phyloP scores from a whole-genome alignment of 306 rosid species.

The Quercus agrifolia region DNA sequence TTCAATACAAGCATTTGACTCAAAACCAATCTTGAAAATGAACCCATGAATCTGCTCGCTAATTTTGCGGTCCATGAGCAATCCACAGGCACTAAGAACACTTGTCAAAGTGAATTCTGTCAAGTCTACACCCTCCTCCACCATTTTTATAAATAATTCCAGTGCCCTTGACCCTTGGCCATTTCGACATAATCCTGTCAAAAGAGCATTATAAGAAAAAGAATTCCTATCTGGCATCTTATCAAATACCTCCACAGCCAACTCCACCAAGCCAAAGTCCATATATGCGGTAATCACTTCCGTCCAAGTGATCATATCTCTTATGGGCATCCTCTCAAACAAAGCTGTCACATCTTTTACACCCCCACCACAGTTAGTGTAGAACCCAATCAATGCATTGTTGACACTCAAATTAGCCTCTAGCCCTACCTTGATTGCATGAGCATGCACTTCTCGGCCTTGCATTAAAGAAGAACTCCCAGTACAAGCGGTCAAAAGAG shows the following conservation, averaged over 20 bases:
- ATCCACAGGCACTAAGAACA: conserved; percentile 58
- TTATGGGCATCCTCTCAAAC: conserved; percentile 55
- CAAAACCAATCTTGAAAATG: conserved; percentile 56
- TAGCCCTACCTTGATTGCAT: conserved; percentile 63
- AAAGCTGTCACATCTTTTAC: conserved; percentile 40
- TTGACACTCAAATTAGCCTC: conserved; percentile 61
- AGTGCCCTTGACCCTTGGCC: conserved; percentile 55
- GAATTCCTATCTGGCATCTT: conserved; percentile 62
- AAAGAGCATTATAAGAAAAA: conserved; percentile 56
- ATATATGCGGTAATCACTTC: conserved; percentile 60
- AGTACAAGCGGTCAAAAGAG: conserved; percentile 59
- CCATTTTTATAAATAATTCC: conserved; percentile 48
- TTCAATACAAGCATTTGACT: conserved; percentile 58
- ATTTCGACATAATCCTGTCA: conserved; percentile 74
- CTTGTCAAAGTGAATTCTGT: conserved; percentile 65
- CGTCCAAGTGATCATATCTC: conserved; percentile 76
- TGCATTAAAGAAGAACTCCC: conserved; percentile 27
- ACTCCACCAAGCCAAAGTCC: conserved; percentile 57
- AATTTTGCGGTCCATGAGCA: conserved; percentile 42
- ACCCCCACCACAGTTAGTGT: conserved; percentile 47
- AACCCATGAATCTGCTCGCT: conserved; percentile 78
- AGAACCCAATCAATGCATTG: conserved; percentile 70
- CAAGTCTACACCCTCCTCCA: conserved; percentile 53
- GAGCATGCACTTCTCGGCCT: conserved; percentile 63
- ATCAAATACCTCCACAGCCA: conserved; percentile 55